Percentiles rank a stretch among this genome's conserved stretches.
Conservation (phyloP, 2,329 filamentous ascomycete genomes). For the Metarhizium rileyi region DNA sequence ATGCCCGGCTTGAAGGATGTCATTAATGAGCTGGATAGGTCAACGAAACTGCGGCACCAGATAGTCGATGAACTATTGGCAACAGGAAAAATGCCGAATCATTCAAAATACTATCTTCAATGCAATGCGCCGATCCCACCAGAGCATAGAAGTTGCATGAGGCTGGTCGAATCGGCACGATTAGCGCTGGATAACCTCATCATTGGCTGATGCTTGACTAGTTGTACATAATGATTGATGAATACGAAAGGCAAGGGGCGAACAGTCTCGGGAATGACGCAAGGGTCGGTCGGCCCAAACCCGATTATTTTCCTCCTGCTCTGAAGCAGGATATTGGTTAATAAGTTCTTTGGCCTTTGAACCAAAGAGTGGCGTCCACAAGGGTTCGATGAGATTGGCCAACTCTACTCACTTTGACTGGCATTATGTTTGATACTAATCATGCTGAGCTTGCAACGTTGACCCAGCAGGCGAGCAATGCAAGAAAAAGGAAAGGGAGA, state of each 20-base stretch:
- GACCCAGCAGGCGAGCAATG: no score
- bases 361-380: background rate
- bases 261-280: background rate
- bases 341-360: background rate
- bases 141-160: conserved; percentile 34
- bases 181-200: conserved; percentile 43
- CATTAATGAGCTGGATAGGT: conserved; percentile 41
- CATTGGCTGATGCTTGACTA: conserved; percentile 22
- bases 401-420: background rate
- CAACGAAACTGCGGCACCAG: conserved; percentile 37
- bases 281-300: background rate
- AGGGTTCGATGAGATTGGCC: background rate
- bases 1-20: conserved; percentile 46
- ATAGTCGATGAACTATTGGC: conserved; percentile 36
- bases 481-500: background rate
- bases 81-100: conserved; percentile 22
- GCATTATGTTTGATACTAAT: background rate
- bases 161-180: conserved; percentile 44
- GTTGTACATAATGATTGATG: background rate
- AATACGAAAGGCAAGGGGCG: background rate
- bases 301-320: background rate
- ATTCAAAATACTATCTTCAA: conserved; percentile 18
- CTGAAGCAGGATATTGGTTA: background rate
- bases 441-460: background rate
- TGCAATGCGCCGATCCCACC: conserved; percentile 18